Percentiles rank a stretch among this genome's conserved stretches.
Conservation (phyloP, 2,329 filamentous ascomycete genomes). For the Fusarium sp. region DNA sequence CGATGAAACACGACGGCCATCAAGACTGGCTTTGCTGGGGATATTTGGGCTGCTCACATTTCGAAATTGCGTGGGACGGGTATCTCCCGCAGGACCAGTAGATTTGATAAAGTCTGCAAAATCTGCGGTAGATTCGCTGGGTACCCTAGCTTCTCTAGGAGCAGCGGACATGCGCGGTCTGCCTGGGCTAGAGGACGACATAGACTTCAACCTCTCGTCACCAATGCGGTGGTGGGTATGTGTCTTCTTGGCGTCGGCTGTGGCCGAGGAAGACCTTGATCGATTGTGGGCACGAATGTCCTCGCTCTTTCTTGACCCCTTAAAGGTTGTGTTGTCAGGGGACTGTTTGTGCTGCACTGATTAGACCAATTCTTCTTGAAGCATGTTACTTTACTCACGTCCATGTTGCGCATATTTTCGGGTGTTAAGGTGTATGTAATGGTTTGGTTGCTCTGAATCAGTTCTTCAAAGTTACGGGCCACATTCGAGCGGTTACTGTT, state of each 20-base stretch:
- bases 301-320: conserved; percentile 61
- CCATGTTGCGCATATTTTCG: conserved; percentile 80
- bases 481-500: conserved; percentile 66
- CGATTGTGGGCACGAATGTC: conserved; percentile 58
- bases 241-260: conserved; percentile 53
- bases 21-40: conserved; percentile 54
- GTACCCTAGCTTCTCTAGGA: conserved; percentile 79
- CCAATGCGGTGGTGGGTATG: conserved; percentile 35
- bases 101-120: conserved; percentile 92
- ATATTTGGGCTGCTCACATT: conserved; percentile 50
- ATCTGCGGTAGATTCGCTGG: conserved; percentile 79
- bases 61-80: conserved; percentile 52
- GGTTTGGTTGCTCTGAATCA: conserved; percentile 85
- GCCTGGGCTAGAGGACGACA: conserved; percentile 36
- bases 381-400: conserved; percentile 63
- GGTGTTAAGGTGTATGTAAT: conserved; percentile 87
- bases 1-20: conserved; percentile 55
- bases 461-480: conserved; percentile 78
- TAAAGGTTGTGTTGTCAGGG: conserved; percentile 56
- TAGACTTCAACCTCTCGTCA: conserved; percentile 44
- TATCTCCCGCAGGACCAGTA: conserved; percentile 75
- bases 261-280: conserved; percentile 64
- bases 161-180: conserved; percentile 45
- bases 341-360: conserved; percentile 58
- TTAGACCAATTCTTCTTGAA: conserved; percentile 18